Base-by-base conservation (phyloP, 2,329 filamentous ascomycete genomes). In the Penicillium verrucosum region DNA sequence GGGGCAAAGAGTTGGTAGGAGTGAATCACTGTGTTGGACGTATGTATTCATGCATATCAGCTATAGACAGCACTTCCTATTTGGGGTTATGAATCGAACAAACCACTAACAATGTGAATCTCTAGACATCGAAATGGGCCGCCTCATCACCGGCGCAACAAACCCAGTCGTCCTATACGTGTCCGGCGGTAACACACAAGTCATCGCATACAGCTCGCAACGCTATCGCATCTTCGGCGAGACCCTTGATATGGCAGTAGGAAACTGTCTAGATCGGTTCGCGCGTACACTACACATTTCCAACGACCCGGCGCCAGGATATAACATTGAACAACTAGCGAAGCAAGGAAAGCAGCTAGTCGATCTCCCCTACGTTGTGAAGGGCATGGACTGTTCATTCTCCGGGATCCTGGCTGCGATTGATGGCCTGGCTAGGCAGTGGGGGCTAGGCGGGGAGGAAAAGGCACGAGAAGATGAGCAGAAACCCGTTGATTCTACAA, bases 331-430 rank as follows among this genome's bases (percentile, higher is more conserved):
- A 79, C 90, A 96, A 76, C 80, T 97, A 48, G 94, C 94, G 65
- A 87, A 89, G 73, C 86, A 87, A 52, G 85, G 85, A 0, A 84
- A 81, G 43, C 77, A 85, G 23, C 78, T 99, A 38, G 80, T 97
- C 18, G 93, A 97, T 64, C 79, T 99, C 29, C 94, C 94, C 2
- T 99, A 99, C 70, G 86, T 92, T 2, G 94, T 99, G 61, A 99
- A 99, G 76, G 94, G 94, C 50, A 99, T 99, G 94, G 94, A 99
- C 74, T 96, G 92, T 68, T 94, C 89, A 25, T 97, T 99, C 76
- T 92, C 89, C 2, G 94, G 94, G 2, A 96, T 99, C 62, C 79
- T 99, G 29, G 90, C 90, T 0, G 84, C 85, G 5, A 88, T 93
- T 12, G 94, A 99, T 71, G 81, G 87, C 36, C 80, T 96, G 44